phyloP scores from a whole-genome alignment of 2,329 filamentous ascomycete genomes.

The Microthyrium microscopicum region DNA sequence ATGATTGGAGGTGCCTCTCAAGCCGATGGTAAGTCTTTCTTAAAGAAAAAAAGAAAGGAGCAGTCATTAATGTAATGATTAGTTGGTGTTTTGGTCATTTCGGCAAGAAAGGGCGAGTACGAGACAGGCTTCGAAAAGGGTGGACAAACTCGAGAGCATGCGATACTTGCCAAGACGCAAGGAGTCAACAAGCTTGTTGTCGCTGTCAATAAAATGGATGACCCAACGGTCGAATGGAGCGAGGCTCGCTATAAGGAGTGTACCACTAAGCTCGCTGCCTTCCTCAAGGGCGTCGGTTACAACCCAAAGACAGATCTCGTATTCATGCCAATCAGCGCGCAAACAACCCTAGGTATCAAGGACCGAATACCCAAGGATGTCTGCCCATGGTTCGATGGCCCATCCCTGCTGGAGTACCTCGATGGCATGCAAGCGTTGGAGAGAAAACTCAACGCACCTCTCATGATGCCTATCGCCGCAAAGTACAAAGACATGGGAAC shows the following conservation, averaged over 20 bases:
- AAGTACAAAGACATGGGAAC: slow-evolving; percentile 98
- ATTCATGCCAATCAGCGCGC: slow-evolving; percentile 93
- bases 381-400: slow-evolving; percentile 72
- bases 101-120: slow-evolving; percentile 93
- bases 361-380: slow-evolving; percentile 62
- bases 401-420: slow-evolving; percentile 88
- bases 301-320: slow-evolving; percentile 84
- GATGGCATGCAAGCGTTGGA: slow-evolving; percentile 84
- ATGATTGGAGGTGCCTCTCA: slow-evolving; percentile 84
- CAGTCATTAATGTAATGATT: slow-evolving; percentile 22
- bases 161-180: slow-evolving; percentile 93
- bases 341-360: slow-evolving; percentile 75
- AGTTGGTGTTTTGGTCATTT: slow-evolving; percentile 89
- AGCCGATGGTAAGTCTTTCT: slow-evolving; percentile 14
- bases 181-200: slow-evolving; percentile 94
- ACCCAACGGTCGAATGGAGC: slow-evolving; percentile 89
- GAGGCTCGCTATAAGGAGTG: slow-evolving; percentile 88
- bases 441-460: slow-evolving; percentile 89
- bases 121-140: slow-evolving; percentile 96
- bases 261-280: slow-evolving; percentile 68
- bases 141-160: slow-evolving; percentile 93
- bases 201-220: slow-evolving; percentile 99
- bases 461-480: slow-evolving; percentile 96
- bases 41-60: not conserved
- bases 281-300: slow-evolving; percentile 76